A percentile compares a stretch with the other conserved stretches of the same genome.
These are phyloP conservation scores for Monosporascus sp. DNA, from an alignment of 2,329 filamentous ascomycete species.

Conservation along the genomic window DNA sequence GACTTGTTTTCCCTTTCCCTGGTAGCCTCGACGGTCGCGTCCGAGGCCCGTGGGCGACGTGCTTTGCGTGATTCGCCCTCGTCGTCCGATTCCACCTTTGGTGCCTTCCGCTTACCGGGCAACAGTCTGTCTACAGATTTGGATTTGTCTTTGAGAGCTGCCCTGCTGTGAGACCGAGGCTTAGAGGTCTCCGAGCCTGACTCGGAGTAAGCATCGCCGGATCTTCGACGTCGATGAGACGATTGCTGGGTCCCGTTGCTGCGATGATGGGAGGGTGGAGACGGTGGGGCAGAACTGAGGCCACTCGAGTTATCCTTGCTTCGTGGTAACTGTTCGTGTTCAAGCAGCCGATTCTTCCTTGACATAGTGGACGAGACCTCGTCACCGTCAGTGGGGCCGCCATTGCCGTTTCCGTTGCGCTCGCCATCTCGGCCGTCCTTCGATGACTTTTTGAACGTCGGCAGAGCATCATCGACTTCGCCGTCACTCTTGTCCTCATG, in stretches of 20 bases:
- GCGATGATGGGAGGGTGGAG: conserved; percentile 40
- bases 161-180: conserved; percentile 41
- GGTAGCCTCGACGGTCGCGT: conserved; percentile 32
- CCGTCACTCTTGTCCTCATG: conserved; percentile 59
- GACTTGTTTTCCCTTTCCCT: conserved; percentile 29
- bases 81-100: conserved; percentile 52
- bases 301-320: conserved; percentile 50
- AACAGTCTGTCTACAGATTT: conserved; percentile 43
- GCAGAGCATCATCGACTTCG: conserved; percentile 36
- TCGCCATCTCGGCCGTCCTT: conserved; percentile 28
- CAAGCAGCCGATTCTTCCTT: conserved; percentile 48
- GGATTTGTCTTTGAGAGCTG: conserved; percentile 41
- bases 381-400: conserved; percentile 28
- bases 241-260: conserved; percentile 9
- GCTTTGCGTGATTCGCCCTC: conserved; percentile 50
- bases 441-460: conserved; percentile 29
- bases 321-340: conserved; percentile 37
- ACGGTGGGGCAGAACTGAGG: conserved; percentile 54
- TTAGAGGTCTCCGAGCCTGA: conserved; percentile 53
- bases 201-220: conserved; percentile 36
- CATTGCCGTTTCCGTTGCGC: conserved; percentile 9
- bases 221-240: conserved; percentile 34
- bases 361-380: conserved; percentile 28
- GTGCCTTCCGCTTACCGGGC: conserved; percentile 48
- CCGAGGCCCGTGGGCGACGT: conserved; percentile 48